Base-by-base conservation (phyloP, 306 rosid genomes). In the Carpinus fangiana region DNA sequence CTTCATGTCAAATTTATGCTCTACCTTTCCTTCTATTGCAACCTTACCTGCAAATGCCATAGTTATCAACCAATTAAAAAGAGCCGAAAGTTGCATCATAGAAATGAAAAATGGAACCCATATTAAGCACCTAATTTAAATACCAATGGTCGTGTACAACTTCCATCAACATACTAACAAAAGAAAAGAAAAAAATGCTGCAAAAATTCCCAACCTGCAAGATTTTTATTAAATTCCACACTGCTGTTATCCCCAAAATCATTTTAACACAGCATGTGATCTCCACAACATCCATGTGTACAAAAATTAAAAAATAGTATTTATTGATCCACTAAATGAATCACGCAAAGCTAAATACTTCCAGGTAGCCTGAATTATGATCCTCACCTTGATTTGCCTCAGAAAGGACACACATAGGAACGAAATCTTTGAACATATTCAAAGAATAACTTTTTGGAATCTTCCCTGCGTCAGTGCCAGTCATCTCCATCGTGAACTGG, bases 1-100 rank as follows among this genome's bases (percentile, higher is more conserved):
- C 86, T 93, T 95, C 99, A 95, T 93, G 78, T 95, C 99, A 84
- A 95, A 95, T 80, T 95, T 95, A 78, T 90, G 98, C 79, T 95
- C 99, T 60, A 95, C 98, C 80, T 95, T 95, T 79, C 99, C 99
- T 80, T 93, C 99, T 87, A 90, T 82, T 34, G 93, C 80, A 79
- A 95, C 88, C 84, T 90, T 90, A 73, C 90, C 97, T 92, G 75
- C 23, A 81, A 72, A 70, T 73, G 81, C 60, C 67, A 46, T 72
- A 59, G 47, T 52, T 64, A 76, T 79, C 52, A 72, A 31, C 74
- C 3, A 38, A 53, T 55, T 72, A 48, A 77, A 54, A 72, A 69
- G 72, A 71, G 57, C 73, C 28, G 77, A 66, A 41, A 17, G 50
- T 6, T 13, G 46, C 0, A 14, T 31, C 23, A 18, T 31, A 17